Evolutionary conservation across 345 rosid genomes (phyloP).

Genomic region (Eucalyptus caleyi): DNA sequence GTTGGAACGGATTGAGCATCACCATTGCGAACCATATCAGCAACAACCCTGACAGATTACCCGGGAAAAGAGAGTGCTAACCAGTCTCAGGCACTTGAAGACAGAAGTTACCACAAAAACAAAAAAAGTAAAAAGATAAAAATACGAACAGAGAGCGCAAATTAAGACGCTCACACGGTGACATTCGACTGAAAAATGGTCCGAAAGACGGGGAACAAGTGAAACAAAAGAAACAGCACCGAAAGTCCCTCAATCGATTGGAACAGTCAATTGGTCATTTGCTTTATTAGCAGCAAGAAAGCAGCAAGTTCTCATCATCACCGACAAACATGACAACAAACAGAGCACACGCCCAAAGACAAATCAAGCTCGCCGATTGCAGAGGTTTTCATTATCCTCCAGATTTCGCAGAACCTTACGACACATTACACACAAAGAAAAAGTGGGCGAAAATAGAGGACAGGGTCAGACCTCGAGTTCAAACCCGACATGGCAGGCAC

Average conservation of each 20-base stretch:
- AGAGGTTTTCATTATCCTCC: not conserved
- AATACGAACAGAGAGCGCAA: not conserved
- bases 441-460: not conserved
- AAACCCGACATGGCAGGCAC: not conserved
- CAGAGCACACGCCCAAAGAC: not conserved
- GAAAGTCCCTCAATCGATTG: not conserved
- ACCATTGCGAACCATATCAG: not conserved
- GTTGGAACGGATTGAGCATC: slow-evolving; percentile 6
- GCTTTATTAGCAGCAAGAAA: not conserved
- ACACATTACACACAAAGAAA: not conserved
- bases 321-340: not conserved
- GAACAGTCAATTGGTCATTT: not conserved
- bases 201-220: not conserved
- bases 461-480: not conserved
- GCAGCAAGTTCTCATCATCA: not conserved
- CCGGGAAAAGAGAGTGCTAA: not conserved
- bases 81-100: not conserved
- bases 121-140: not conserved
- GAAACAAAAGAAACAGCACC: not conserved
- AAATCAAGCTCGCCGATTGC: not conserved
- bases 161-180: not conserved
- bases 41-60: not conserved
- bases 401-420: not conserved
- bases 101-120: not conserved
- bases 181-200: not conserved